These are phyloP conservation scores for Trebouxia sp. DNA, from an alignment of 139 green algal genomes.

Conservation along the genomic window DNA sequence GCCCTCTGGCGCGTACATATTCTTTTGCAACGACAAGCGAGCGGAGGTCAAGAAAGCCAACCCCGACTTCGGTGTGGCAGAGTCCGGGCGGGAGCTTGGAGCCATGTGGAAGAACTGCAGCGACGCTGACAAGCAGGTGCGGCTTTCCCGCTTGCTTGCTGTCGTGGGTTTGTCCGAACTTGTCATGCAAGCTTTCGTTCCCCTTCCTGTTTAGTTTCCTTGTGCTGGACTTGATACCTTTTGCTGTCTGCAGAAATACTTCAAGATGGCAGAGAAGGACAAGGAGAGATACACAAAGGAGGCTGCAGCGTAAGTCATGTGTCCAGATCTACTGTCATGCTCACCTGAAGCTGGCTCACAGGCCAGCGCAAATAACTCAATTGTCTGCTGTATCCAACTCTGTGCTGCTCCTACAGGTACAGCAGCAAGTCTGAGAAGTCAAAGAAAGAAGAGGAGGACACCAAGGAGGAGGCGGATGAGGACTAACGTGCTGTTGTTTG, in stretches of 20 bases:
- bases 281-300: conserved; percentile 56
- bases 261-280: conserved; percentile 52
- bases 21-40: conserved; percentile 65
- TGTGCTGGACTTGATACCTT: not conserved
- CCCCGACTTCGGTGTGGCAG: conserved; percentile 41
- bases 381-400: too few relatives aligned
- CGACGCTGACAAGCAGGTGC: conserved; percentile 52
- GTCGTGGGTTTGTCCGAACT: not conserved
- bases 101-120: conserved; percentile 50
- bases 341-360: too few relatives aligned
- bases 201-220: not conserved
- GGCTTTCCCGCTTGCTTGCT: not conserved
- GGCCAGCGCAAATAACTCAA: too few relatives aligned
- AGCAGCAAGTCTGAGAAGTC: not conserved
- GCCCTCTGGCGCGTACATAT: conserved; percentile 69
- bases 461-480: not conserved
- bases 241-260: conserved; percentile 26
- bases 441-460: not conserved
- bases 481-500: not conserved
- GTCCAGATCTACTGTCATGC: not conserved
- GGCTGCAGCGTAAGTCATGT: conserved; percentile 17
- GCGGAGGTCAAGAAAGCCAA: conserved; percentile 46
- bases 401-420: not conserved
- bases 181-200: not conserved
- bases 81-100: conserved; percentile 56